phyloP scores from a whole-genome alignment of 805 yeast genomes.

The Lipomyces oligophaga region DNA sequence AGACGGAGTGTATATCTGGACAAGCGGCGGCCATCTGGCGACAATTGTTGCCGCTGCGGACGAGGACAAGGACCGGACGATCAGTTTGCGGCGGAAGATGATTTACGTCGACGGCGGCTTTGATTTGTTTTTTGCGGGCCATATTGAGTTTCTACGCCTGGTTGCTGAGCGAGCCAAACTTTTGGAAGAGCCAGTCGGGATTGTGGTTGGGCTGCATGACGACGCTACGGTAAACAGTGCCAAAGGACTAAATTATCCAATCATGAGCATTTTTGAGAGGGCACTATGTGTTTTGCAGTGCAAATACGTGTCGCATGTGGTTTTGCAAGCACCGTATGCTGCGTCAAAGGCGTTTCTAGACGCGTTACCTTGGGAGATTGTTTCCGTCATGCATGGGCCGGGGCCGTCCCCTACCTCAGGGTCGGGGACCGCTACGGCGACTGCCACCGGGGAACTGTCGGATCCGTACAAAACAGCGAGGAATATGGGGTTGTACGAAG shows the following conservation, averaged over 20 bases:
- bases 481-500: conserved; percentile 40
- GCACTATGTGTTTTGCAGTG: conserved; percentile 86
- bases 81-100: conserved; percentile 32
- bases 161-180: conserved; percentile 43
- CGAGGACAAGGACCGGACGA: neutral
- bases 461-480: conserved; percentile 43
- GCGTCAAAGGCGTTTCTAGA: conserved; percentile 45
- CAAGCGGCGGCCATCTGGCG: conserved; percentile 37
- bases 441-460: conserved; percentile 3
- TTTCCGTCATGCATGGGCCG: conserved; percentile 55
- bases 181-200: conserved; percentile 32
- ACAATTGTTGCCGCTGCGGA: conserved; percentile 28
- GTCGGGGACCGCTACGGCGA: neutral
- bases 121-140: conserved; percentile 92
- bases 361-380: conserved; percentile 36
- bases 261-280: conserved; percentile 85
- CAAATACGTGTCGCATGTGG: conserved; percentile 48
- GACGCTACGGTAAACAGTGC: conserved; percentile 53
- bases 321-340: conserved; percentile 63
- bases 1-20: conserved; percentile 52
- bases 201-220: conserved; percentile 66
- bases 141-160: conserved; percentile 64
- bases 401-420: conserved; percentile 34
- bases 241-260: conserved; percentile 66
- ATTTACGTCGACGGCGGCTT: conserved; percentile 78